phyloP scores from a whole-genome alignment of 192 early-diverging fungal species.

The Phlyctochytrium arcticum region DNA sequence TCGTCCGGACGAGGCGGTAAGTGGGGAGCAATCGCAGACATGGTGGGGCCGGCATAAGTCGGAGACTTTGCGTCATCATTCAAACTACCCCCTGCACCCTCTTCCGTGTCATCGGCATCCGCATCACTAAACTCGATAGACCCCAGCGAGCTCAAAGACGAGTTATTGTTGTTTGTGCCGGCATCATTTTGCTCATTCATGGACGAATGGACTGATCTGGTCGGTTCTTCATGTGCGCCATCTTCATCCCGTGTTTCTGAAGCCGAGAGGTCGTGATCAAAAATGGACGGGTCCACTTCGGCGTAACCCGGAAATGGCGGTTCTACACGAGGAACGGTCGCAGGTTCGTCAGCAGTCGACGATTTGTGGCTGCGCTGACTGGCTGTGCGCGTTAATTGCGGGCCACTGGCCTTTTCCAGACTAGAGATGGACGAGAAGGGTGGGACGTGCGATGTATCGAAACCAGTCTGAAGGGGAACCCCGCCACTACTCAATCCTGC shows the following conservation, averaged over 20 bases:
- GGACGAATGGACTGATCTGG: too few species aligned
- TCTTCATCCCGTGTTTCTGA: neutral
- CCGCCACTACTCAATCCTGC: neutral
- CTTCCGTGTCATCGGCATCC: slow-evolving; percentile 26
- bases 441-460: neutral
- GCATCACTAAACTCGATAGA: slow-evolving; percentile 40
- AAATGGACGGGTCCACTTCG: slow-evolving; percentile 10
- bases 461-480: too few species aligned
- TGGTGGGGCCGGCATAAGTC: neutral
- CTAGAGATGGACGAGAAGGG: neutral
- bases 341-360: too few species aligned
- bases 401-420: neutral
- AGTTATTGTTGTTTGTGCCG: slow-evolving; percentile 8
- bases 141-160: slow-evolving; percentile 32
- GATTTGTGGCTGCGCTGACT: too few species aligned
- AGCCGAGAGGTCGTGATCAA: neutral
- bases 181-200: too few species aligned
- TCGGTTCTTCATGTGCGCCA: neutral
- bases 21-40: neutral
- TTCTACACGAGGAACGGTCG: neutral
- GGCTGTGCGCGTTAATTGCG: too few species aligned
- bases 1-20: too few species aligned
- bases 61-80: too few species aligned
- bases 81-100: neutral
- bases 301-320: slow-evolving; percentile 35